These are phyloP conservation scores for Termitomyces sp. DNA, from an alignment of 768 basidiomycete species.

Conservation along the genomic window DNA sequence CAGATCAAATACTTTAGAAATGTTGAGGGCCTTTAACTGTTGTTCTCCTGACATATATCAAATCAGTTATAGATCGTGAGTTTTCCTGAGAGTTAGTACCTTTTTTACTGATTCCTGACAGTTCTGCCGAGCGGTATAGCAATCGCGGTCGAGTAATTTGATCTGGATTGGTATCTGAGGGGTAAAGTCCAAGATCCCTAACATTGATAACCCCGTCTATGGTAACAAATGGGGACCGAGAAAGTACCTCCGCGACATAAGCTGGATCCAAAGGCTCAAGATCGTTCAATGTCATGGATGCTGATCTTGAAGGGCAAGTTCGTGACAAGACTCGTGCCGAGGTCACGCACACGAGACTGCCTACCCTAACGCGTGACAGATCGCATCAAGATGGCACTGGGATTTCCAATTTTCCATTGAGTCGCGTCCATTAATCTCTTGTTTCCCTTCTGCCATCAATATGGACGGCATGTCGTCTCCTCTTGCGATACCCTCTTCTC, in stretches of 20 bases:
- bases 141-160: conserved; percentile 55
- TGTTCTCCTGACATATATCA: conserved; percentile 46
- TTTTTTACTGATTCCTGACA: conserved; percentile 67
- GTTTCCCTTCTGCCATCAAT: conserved; percentile 42
- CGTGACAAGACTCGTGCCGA: conserved; percentile 7
- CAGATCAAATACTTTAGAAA: conserved; percentile 72
- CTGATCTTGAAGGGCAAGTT: conserved; percentile 11
- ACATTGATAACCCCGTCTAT: conserved; percentile 77
- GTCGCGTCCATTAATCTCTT: conserved; percentile 31
- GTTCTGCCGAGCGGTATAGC: conserved; percentile 69
- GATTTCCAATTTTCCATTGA: conserved; percentile 27
- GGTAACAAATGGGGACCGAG: conserved; percentile 65
- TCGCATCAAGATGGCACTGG: conserved; percentile 10
- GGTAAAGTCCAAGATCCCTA: conserved; percentile 68
- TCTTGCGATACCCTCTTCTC: conserved; percentile 47
- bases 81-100: conserved; percentile 38
- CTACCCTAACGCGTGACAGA: conserved; percentile 30
- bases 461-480: conserved; percentile 60
- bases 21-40: conserved; percentile 57
- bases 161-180: conserved; percentile 44
- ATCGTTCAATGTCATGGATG: conserved; percentile 36
- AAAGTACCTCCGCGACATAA: conserved; percentile 63
- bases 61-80: not conserved
- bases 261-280: conserved; percentile 65
- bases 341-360: conserved; percentile 34